A percentile compares a stretch with the other conserved stretches of the same genome.
These are phyloP conservation scores for Heliamphora pulchella DNA, from an alignment of 179 eudicot species.

Conservation along the genomic window DNA sequence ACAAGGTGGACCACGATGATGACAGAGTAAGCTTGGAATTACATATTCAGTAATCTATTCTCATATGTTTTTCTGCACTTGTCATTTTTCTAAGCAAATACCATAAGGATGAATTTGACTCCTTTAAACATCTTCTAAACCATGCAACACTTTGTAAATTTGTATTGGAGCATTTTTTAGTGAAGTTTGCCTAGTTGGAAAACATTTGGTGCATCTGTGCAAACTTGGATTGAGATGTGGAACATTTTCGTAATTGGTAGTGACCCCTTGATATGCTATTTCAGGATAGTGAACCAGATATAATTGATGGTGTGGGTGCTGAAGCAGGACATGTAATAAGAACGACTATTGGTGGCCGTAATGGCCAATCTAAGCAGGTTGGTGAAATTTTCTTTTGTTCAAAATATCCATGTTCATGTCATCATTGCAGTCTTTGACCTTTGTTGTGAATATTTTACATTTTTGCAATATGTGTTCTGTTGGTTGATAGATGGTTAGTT, in stretches of 20 bases:
- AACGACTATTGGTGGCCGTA: slow-evolving; percentile 66
- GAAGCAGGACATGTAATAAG: slow-evolving; percentile 81
- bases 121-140: background rate
- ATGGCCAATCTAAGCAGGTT: slow-evolving; percentile 75
- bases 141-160: background rate
- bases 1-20: slow-evolving; percentile 60
- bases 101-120: background rate
- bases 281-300: slow-evolving; percentile 86
- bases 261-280: slow-evolving; percentile 9
- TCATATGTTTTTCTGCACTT: background rate
- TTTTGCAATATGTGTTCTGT: background rate
- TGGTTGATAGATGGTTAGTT: slow-evolving; percentile 62
- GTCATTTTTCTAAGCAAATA: background rate
- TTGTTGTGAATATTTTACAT: background rate
- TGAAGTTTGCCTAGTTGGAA: background rate
- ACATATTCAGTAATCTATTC: background rate
- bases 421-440: background rate
- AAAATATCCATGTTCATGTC: slow-evolving; percentile 13
- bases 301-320: slow-evolving; percentile 60
- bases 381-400: background rate
- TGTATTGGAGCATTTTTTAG: background rate
- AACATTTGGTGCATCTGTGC: background rate
- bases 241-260: background rate
- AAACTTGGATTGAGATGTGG: background rate
- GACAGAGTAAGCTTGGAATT: slow-evolving; percentile 56